A percentile compares a stretch with the other conserved stretches of the same genome.
Evolutionary conservation across 192 early-diverging fungal species (phyloP).

Genomic region (Coemansia sp.): DNA sequence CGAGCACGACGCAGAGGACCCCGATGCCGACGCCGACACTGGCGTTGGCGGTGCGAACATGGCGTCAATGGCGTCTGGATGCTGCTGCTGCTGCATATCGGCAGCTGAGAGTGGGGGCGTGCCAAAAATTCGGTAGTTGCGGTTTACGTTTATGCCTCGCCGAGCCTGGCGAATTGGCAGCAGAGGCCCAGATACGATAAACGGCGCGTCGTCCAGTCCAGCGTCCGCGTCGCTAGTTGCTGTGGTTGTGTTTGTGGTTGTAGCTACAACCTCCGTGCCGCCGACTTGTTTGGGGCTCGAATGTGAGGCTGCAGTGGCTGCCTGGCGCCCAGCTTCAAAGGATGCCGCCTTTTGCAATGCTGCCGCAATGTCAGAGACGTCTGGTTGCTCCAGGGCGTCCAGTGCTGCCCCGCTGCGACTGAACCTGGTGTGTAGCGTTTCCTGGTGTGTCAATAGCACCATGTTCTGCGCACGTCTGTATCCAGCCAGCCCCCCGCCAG

Average conservation of each 20-base stretch:
- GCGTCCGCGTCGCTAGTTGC: slow-evolving; percentile 16
- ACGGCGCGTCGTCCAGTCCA: slow-evolving; percentile 32
- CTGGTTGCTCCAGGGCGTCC: slow-evolving; percentile 9
- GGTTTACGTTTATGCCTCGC: slow-evolving; percentile 40
- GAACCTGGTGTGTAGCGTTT: slow-evolving; percentile 3
- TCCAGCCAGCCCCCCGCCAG: slow-evolving; percentile 5
- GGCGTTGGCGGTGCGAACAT: slow-evolving; percentile 45
- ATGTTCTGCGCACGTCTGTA: slow-evolving; percentile 12
- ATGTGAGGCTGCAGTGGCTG: not conserved
- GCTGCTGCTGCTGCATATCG: slow-evolving; percentile 13
- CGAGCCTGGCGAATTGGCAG: slow-evolving; percentile 47
- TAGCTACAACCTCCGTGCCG: not conserved
- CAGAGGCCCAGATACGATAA: slow-evolving; percentile 49
- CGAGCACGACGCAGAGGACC: slow-evolving; percentile 35
- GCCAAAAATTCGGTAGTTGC: slow-evolving; percentile 48
- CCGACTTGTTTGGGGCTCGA: not conserved
- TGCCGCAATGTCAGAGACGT: not conserved
- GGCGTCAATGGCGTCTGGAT: slow-evolving; percentile 11
- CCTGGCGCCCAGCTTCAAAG: slow-evolving; percentile 11
- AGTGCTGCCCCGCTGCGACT: slow-evolving; percentile 2
- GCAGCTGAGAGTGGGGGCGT: slow-evolving; percentile 19
- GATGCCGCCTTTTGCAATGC: slow-evolving; percentile 16
- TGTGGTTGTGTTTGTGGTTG: slow-evolving; percentile 8
- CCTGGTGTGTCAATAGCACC: slow-evolving; percentile 29
- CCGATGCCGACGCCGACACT: slow-evolving; percentile 41